Evolutionary conservation across 352 stramenopile species (phyloP), one percentile per base, ranked within the genome.

Genomic region (Pythium periplocum): DNA sequence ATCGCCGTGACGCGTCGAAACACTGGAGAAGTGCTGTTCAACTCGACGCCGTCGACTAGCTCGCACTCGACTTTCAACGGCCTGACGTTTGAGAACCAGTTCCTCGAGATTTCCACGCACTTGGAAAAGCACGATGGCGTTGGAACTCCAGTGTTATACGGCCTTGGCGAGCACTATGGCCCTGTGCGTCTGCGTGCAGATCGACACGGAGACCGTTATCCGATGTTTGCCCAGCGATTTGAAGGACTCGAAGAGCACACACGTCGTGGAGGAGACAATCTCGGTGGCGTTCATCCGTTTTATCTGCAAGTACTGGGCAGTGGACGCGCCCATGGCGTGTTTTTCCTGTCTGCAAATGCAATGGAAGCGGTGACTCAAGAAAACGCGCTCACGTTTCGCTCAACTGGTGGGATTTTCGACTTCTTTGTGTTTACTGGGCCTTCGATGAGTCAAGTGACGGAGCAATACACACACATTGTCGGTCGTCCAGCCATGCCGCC

Each of bases 11-110:
- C 75, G 0, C 69, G 80, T 11, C 70, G 66, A 12, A 42, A 73
- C 5, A 76, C 75, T 8, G 66, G 62, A 0, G 81, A 91, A 48
- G 68, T 90, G 36, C 38, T 95, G 46, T 95, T 95, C 66, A 93
- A 95, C 65, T 93, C 83, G 32, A 95, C 85, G 31, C 78, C 83
- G 12, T 66, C 63, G 33, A 42, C 64, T 9, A 65, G 86, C n/a
- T 59, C 41, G 37, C 38, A 57, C 4, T 45, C 50, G 1, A 73
- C 59, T 3, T 87, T 89, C 44, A 88, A 74, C 54, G 81, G 81
- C 0, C 55, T 91, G 10, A 67, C 89, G 54, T 96, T 90, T 54
- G 73, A 85, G 50, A 93, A 96, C 57, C 87, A 96, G 62, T 96
- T 85, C 51, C 48, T 96, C 4, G 84, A 96, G 54, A 57, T 96